Base-by-base conservation (phyloP, 2,329 filamentous ascomycete genomes). In the Trichoderma guizhouense region DNA sequence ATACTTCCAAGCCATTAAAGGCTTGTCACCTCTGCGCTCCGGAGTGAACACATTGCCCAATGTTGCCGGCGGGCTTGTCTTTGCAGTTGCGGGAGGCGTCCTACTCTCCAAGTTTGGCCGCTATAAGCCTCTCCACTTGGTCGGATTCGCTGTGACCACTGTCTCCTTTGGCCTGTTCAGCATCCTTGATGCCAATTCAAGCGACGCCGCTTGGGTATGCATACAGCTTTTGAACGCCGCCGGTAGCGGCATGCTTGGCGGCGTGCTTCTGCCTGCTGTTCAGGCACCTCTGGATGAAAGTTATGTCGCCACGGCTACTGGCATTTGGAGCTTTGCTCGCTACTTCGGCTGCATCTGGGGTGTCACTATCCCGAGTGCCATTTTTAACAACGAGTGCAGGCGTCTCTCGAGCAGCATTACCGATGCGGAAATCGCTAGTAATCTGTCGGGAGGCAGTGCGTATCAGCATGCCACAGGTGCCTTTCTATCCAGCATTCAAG, bases 361-460 rank as follows among this genome's bases (percentile, higher is more conserved):
- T 14, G 68, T 60, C 30, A 53, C 55, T 30, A 51, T 71, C 9
- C 60, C 68, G 12, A 65, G 60, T 57, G 47, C 43, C 30, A 28
- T 71, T 11, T 71, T 71, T 30, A 71, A 71, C n/a, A 65, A 65
- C n/a, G 62, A 65, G 28, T 65, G 62, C 7, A n/a, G 62, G 26
- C 62, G 62, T 53, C 62, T 65, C 62, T 43, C 62, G 12, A 53
- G 62, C 28, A 51, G 18, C 7, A 34, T 65, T 32, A 53, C 26
- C 11, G 30, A 65, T 18, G 39, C 26, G 7, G 39, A 51, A 6
- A 65, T 65, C 5, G 62, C 62, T 34, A 3, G n/a, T 24, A 47
- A 34, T 11, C 26, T 65, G 28, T 47, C 62, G 7, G 62, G 28
- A 3, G 62, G 30, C 28, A 15, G 62, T 32, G 62, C 62, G 18